Conservation (phyloP, 371 early-diverging fungal species). For the Fennellomyces sp. region DNA sequence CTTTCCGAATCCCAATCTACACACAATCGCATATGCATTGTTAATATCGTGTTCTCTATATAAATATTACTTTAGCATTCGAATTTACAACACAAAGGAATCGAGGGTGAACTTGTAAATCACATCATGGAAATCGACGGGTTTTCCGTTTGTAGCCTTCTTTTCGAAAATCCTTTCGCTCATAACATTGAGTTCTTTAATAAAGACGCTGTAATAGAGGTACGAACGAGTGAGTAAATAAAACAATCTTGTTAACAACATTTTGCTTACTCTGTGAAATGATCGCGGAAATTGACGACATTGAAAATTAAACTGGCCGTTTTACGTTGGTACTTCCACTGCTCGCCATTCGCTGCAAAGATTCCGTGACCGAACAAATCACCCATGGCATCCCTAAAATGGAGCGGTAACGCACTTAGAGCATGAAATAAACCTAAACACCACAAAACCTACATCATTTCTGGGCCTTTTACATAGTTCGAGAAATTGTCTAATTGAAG, state of each 20-base stretch:
- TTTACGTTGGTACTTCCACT: slow-evolving; percentile 65
- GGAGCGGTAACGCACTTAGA: too few relatives aligned
- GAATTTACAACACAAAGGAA: slow-evolving; percentile 54
- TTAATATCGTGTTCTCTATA: too few relatives aligned
- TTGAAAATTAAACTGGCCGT: slow-evolving; percentile 73
- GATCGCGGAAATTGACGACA: slow-evolving; percentile 72
- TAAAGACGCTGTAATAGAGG: slow-evolving; percentile 57
- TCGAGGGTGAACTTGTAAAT: slow-evolving; percentile 54
- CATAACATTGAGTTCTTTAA: slow-evolving; percentile 36
- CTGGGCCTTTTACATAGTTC: slow-evolving; percentile 59
- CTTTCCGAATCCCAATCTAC: slow-evolving; percentile 53
- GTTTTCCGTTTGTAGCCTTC: slow-evolving; percentile 28
- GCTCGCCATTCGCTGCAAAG: slow-evolving; percentile 61
- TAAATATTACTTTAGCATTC: too few relatives aligned
- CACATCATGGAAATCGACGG: slow-evolving; percentile 42
- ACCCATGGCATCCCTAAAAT: slow-evolving; percentile 19
- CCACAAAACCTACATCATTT: slow-evolving; percentile 10
- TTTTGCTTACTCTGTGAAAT: slow-evolving; percentile 53
- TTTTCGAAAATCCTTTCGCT: slow-evolving; percentile 26
- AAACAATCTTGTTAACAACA: neutral
- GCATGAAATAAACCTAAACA: too few relatives aligned
- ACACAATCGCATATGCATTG: too few relatives aligned
- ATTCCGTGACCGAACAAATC: slow-evolving; percentile 77
- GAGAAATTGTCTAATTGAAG: slow-evolving; percentile 59
- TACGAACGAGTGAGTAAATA: too few relatives aligned